Evolutionary conservation across 169 alveolate species (phyloP).

Genomic region (Theileria annulata): DNA sequence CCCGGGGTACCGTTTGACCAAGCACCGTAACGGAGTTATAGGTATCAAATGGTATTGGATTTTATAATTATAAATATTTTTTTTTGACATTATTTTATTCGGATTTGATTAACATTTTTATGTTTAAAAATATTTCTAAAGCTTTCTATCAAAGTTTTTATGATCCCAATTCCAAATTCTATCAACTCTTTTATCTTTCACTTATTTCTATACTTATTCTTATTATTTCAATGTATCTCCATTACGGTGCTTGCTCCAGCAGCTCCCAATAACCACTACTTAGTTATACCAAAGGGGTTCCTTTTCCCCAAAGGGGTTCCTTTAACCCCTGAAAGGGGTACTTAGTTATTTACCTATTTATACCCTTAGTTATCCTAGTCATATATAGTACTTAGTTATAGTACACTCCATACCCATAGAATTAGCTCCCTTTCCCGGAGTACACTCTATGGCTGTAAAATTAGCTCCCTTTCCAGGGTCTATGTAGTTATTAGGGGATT

Average conservation of each 20-base stretch:
- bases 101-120: constrained; percentile 29
- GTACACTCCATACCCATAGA: too few relatives aligned
- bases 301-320: neutral
- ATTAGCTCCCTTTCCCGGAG: too few relatives aligned
- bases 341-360: too few relatives aligned
- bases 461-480: too few relatives aligned
- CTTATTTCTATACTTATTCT: constrained; percentile 33
- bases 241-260: neutral
- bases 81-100: constrained; percentile 58
- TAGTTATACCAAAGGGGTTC: too few relatives aligned
- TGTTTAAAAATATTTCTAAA: constrained; percentile 21
- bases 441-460: too few relatives aligned
- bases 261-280: neutral
- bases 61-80: constrained; percentile 61
- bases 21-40: too few relatives aligned
- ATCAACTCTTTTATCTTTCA: constrained; percentile 53
- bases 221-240: constrained; percentile 40
- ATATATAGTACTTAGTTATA: too few relatives aligned
- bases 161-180: constrained; percentile 57
- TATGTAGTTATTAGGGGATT: too few relatives aligned
- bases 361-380: too few relatives aligned
- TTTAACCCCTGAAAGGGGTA: too few relatives aligned
- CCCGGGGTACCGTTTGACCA: too few relatives aligned
- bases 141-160: constrained; percentile 11
- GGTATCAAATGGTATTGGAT: constrained; percentile 65